Evolutionary conservation across 768 basidiomycete genomes (phyloP).

Genomic region (Russula sp.): DNA sequence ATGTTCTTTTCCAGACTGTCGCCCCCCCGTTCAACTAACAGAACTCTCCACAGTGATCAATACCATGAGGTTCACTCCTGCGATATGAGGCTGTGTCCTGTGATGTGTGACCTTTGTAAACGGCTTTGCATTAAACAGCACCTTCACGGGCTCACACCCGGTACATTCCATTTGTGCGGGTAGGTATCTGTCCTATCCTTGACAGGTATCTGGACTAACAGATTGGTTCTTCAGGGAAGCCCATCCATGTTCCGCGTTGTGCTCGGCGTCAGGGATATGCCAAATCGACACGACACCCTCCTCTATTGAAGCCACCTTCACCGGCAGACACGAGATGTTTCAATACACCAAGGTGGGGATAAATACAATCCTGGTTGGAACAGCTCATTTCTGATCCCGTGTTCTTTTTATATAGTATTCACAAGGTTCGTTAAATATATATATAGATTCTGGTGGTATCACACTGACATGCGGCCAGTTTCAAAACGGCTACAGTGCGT

Average conservation of each 20-base stretch:
- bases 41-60: constrained; percentile 34
- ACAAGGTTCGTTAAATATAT: constrained; percentile 37
- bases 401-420: constrained; percentile 39
- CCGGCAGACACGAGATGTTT: constrained; percentile 53
- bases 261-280: constrained; percentile 45
- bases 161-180: constrained; percentile 52
- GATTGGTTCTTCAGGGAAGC: constrained; percentile 37
- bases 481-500: constrained; percentile 47
- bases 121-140: constrained; percentile 46
- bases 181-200: constrained; percentile 26
- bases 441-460: too few relatives aligned
- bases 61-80: constrained; percentile 45
- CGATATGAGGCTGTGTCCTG: constrained; percentile 46
- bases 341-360: constrained; percentile 53
- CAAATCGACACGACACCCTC: constrained; percentile 54
- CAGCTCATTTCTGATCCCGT: neutral
- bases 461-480: constrained; percentile 29
- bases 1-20: neutral
- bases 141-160: constrained; percentile 43
- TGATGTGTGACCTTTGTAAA: constrained; percentile 49
- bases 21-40: neutral
- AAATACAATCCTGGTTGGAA: neutral
- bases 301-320: constrained; percentile 57
- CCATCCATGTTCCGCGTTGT: constrained; percentile 42
- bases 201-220: neutral